Percentiles rank a stretch among this genome's conserved stretches.
Conservation (phyloP, 2,329 filamentous ascomycete species). For the Apiospora sp. region DNA sequence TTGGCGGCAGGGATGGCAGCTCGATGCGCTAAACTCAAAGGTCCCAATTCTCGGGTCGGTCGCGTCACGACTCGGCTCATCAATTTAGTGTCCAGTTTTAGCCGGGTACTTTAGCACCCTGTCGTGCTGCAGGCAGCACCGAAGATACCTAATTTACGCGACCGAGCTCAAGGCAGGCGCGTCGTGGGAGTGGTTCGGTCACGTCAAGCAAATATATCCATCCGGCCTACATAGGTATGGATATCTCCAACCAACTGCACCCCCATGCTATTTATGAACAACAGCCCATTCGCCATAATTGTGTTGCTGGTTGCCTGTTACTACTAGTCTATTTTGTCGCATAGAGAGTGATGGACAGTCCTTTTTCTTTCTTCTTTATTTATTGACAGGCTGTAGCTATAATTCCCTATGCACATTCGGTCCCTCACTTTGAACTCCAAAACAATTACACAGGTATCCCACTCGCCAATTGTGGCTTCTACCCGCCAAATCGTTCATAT, state of each 20-base stretch:
- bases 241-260: background rate
- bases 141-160: slow-evolving; percentile 16
- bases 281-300: slow-evolving; percentile 9
- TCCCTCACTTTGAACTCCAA: background rate
- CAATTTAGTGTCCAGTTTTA: background rate
- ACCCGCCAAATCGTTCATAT: slow-evolving; percentile 33
- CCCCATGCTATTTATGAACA: background rate
- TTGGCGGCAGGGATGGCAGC: background rate
- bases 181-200: background rate
- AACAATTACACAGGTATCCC: background rate
- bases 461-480: slow-evolving; percentile 3
- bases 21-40: background rate
- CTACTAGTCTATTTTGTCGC: background rate
- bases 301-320: background rate
- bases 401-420: background rate
- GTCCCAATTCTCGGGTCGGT: slow-evolving; percentile 9
- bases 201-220: slow-evolving; percentile 16
- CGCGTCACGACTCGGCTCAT: background rate
- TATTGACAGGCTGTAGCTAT: background rate
- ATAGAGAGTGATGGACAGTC: background rate
- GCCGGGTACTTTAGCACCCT: background rate
- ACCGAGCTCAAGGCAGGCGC: slow-evolving; percentile 3
- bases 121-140: background rate
- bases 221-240: background rate
- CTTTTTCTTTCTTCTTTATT: too few species aligned